Conservation (phyloP, 2,329 filamentous ascomycete genomes). For the Chaetomium globosum region DNA sequence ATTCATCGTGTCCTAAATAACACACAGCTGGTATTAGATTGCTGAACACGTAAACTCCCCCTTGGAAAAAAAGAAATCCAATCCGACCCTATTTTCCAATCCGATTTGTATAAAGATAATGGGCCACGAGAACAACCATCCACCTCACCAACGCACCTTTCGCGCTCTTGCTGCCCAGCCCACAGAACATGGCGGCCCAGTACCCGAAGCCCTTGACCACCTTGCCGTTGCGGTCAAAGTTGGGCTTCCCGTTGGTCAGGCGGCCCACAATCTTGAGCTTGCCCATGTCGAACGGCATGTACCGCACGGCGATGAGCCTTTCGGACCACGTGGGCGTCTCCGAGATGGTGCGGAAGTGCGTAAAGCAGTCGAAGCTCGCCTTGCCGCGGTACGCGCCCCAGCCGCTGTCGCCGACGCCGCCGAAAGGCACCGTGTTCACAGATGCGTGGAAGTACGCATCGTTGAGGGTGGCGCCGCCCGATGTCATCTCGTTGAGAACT, state of each 20-base stretch:
- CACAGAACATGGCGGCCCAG: conserved; percentile 55
- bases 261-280: conserved; percentile 51
- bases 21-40: conserved; percentile 22
- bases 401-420: conserved; percentile 79
- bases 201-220: conserved; percentile 56
- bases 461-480: conserved; percentile 68
- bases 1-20: conserved; percentile 29
- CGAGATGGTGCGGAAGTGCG: conserved; percentile 60
- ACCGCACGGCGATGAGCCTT: conserved; percentile 65
- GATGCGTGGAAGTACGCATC: conserved; percentile 54
- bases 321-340: conserved; percentile 70
- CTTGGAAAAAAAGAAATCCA: conserved; percentile 8
- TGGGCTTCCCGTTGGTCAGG: conserved; percentile 52
- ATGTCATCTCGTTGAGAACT: conserved; percentile 66
- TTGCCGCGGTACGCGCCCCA: conserved; percentile 76
- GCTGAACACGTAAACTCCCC: conserved; percentile 10
- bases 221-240: conserved; percentile 65
- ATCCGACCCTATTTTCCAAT: conserved; percentile 7
- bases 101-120: conserved; percentile 27
- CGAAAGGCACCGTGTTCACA: conserved; percentile 74
- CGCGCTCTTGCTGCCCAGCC: conserved; percentile 54
- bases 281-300: conserved; percentile 61
- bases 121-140: conserved; percentile 47
- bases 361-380: conserved; percentile 70
- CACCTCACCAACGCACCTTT: conserved; percentile 58